phyloP scores from a whole-genome alignment of 495 filamentous ascomycete species.

The Neurospora sp. region DNA sequence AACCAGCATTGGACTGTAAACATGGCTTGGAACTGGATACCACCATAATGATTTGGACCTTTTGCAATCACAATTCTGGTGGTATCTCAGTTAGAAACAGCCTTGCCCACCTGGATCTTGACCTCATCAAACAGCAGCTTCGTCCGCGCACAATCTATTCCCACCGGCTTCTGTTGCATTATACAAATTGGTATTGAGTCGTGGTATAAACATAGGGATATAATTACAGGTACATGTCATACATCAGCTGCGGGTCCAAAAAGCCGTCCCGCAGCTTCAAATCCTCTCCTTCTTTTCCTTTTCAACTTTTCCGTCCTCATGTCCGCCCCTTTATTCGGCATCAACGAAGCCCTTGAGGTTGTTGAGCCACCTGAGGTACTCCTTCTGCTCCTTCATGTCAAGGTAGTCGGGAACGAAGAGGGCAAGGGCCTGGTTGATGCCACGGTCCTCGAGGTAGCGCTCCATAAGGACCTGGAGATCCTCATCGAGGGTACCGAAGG shows the following conservation, averaged over 20 bases:
- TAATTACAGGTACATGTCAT: not conserved
- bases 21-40: not conserved
- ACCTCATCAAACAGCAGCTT: not conserved
- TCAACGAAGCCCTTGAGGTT: slow-evolving; percentile 70
- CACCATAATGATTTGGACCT: not conserved
- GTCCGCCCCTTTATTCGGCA: slow-evolving; percentile 36
- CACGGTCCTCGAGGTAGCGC: slow-evolving; percentile 88
- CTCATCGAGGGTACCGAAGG: slow-evolving; percentile 89
- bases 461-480: slow-evolving; percentile 87
- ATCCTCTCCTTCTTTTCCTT: not conserved
- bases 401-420: slow-evolving; percentile 94
- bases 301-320: not conserved
- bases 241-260: not conserved
- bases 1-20: too few relatives aligned
- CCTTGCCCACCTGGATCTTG: not conserved
- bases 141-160: not conserved
- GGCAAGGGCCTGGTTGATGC: slow-evolving; percentile 78
- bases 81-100: not conserved
- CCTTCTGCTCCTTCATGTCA: slow-evolving; percentile 97
- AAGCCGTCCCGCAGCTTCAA: not conserved
- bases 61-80: not conserved
- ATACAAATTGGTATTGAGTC: not conserved
- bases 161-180: not conserved
- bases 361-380: slow-evolving; percentile 86
- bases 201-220: not conserved